Conservation (phyloP, 2,329 filamentous ascomycete species). For the Clonostachys sp. region DNA sequence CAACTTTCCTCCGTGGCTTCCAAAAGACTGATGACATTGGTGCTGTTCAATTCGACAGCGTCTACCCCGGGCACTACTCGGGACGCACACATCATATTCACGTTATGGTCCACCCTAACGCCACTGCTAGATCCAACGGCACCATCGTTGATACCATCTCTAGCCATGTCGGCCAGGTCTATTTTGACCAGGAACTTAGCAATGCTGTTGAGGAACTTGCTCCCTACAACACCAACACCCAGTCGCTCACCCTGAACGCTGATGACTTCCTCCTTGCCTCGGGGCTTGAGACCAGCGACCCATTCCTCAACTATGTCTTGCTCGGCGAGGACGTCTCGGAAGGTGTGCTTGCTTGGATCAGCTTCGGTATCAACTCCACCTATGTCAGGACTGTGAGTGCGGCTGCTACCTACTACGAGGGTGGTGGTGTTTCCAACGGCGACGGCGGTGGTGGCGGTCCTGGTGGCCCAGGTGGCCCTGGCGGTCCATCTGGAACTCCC, state of each 20-base stretch:
- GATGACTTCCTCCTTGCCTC: conserved; percentile 44
- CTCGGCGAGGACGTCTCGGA: conserved; percentile 47
- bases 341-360: conserved; percentile 51
- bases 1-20: conserved; percentile 25
- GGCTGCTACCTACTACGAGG: too few species aligned
- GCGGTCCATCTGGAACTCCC: neutral
- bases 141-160: conserved; percentile 30
- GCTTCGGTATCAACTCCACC: conserved; percentile 39
- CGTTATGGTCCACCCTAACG: conserved; percentile 28
- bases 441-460: too few species aligned
- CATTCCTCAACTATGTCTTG: conserved; percentile 52
- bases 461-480: too few species aligned
- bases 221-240: conserved; percentile 78
- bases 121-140: conserved; percentile 20
- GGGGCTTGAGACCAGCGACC: conserved; percentile 40
- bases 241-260: conserved; percentile 72
- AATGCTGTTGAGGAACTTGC: conserved; percentile 30
- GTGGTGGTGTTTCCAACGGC: too few species aligned
- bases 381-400: neutral
- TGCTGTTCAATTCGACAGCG: conserved; percentile 33
- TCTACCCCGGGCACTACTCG: conserved; percentile 38
- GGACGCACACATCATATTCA: conserved; percentile 44
- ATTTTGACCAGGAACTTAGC: conserved; percentile 57
- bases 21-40: conserved; percentile 34
- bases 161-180: conserved; percentile 60